Conservation (phyloP, 2,329 filamentous ascomycete genomes). For the Talaromyces sp. region DNA sequence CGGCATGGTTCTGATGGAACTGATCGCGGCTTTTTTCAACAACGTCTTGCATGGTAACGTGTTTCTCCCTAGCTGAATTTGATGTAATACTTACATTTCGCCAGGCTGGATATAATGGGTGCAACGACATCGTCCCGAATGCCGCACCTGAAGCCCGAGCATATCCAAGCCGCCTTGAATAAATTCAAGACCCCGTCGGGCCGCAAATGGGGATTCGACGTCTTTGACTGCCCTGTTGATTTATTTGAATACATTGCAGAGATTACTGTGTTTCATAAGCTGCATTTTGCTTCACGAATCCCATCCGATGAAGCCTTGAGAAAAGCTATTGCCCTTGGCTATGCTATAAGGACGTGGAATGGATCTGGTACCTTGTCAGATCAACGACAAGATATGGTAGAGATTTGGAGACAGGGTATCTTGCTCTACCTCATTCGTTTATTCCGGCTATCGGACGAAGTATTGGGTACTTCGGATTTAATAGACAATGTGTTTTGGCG, state of each 20-base stretch:
- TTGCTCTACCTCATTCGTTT: neutral
- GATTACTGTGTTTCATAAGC: neutral
- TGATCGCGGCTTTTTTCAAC: neutral
- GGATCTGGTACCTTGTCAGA: neutral
- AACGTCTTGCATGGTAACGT: neutral
- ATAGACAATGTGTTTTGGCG: neutral
- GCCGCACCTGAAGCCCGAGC: neutral
- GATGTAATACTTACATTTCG: neutral
- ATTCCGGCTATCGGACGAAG: neutral
- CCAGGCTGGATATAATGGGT: neutral
- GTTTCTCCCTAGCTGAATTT: neutral
- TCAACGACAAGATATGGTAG: neutral
- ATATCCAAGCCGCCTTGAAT: neutral
- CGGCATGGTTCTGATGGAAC: neutral
- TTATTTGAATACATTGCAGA: constrained; percentile 2
- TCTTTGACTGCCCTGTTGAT: neutral
- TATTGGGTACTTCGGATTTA: neutral
- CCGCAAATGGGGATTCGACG: neutral
- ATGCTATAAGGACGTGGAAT: neutral
- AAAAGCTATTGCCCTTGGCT: neutral
- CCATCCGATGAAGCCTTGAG: neutral
- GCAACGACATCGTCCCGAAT: neutral
- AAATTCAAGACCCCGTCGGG: neutral
- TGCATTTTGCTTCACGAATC: neutral
- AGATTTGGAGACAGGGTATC: neutral